Conservation (phyloP, 2,329 filamentous ascomycete genomes). For the Fusarium temperatum region DNA sequence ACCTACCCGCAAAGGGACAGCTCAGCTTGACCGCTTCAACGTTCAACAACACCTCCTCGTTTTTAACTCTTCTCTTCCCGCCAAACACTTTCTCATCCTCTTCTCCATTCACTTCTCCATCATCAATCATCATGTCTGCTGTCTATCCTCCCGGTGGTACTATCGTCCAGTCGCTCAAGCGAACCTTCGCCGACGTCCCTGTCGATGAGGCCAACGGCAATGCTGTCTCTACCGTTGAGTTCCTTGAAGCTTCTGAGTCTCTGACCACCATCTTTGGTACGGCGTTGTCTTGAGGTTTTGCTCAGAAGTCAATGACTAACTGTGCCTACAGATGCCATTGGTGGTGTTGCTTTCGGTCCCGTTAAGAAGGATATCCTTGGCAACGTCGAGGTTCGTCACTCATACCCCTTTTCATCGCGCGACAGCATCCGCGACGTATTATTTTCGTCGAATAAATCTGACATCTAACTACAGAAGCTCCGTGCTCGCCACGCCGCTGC, state of each 20-base stretch:
- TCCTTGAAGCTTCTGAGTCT: constrained; percentile 90
- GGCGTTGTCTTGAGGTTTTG: background rate
- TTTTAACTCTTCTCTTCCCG: constrained; percentile 23
- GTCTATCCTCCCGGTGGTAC: constrained; percentile 72
- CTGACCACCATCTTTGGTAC: constrained; percentile 87
- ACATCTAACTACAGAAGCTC: constrained; percentile 74
- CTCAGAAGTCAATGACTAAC: constrained; percentile 10
- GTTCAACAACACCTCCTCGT: constrained; percentile 30
- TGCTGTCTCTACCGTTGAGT: constrained; percentile 83
- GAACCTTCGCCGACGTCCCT: constrained; percentile 85
- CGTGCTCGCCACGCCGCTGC: constrained; percentile 81
- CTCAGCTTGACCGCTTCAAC: constrained; percentile 42
- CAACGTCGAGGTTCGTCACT: constrained; percentile 80
- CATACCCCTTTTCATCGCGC: background rate
- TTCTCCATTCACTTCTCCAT: constrained; percentile 4
- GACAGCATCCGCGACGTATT: background rate
- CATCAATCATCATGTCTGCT: constrained; percentile 58
- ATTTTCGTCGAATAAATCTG: constrained; percentile 13
- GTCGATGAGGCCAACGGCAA: constrained; percentile 77
- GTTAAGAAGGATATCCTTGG: constrained; percentile 92
- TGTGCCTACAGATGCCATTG: constrained; percentile 64
- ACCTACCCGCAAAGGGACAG: constrained; percentile 34
- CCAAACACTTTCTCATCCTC: constrained; percentile 9
- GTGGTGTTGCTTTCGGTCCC: constrained; percentile 80
- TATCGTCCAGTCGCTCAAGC: constrained; percentile 86